Conservation (phyloP, 257 asterid genomes). For the Apocynum venetum region DNA sequence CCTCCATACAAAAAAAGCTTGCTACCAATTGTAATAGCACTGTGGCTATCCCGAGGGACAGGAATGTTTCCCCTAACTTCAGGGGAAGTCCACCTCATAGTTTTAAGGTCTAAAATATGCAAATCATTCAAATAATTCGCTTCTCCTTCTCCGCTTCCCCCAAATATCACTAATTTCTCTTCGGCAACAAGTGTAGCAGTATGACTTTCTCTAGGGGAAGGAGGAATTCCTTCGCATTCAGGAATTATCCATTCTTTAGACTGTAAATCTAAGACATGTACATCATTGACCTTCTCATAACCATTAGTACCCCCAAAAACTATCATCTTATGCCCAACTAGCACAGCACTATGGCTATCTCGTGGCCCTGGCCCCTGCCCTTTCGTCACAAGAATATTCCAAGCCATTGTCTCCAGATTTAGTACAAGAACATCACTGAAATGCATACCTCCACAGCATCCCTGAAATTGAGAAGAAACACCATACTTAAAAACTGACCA, state of each 20-base stretch:
- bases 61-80: constrained; percentile 51
- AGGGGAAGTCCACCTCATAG: constrained; percentile 77
- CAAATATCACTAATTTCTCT: constrained; percentile 63
- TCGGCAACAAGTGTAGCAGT: constrained; percentile 55
- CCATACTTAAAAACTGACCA: not conserved
- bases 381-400: constrained; percentile 64
- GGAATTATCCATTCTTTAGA: constrained; percentile 72
- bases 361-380: constrained; percentile 89
- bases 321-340: constrained; percentile 66
- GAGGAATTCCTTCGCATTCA: constrained; percentile 64
- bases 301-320: constrained; percentile 95
- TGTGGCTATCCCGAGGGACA: constrained; percentile 83
- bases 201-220: constrained; percentile 87
- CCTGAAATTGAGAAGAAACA: constrained; percentile 30
- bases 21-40: constrained; percentile 60
- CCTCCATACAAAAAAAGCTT: constrained; percentile 73
- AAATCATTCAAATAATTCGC: constrained; percentile 72
- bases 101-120: constrained; percentile 66
- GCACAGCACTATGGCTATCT: constrained; percentile 77
- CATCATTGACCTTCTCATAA: constrained; percentile 68
- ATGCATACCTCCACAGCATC: constrained; percentile 92
- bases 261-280: constrained; percentile 62
- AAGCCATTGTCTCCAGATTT: constrained; percentile 59
- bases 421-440: constrained; percentile 81
- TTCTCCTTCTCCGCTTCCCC: constrained; percentile 96